These are phyloP conservation scores for Jackrogersella minutella DNA, from an alignment of 495 filamentous ascomycete species.

Conservation along the genomic window DNA sequence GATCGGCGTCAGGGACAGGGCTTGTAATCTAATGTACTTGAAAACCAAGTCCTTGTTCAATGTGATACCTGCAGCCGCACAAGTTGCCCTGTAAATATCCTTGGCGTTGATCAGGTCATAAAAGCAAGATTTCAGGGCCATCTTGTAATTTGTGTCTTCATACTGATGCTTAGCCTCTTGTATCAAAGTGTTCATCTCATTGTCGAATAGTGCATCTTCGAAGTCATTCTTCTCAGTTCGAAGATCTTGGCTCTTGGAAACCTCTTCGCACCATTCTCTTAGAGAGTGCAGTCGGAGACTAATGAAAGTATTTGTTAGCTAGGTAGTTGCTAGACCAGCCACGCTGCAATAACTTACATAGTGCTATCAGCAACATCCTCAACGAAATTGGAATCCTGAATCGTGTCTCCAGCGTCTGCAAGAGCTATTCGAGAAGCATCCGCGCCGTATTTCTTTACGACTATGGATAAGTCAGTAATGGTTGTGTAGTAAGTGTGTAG, in stretches of 20 bases:
- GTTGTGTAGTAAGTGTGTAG: background rate
- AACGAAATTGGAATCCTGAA: constrained; percentile 97
- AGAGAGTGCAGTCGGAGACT: constrained; percentile 79
- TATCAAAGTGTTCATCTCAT: constrained; percentile 89
- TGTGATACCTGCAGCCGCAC: constrained; percentile 73
- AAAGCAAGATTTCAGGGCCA: constrained; percentile 86
- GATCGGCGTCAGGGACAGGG: constrained; percentile 69
- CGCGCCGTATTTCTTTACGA: constrained; percentile 90
- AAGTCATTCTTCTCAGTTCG: constrained; percentile 76
- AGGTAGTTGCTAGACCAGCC: background rate
- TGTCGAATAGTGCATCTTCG: constrained; percentile 89
- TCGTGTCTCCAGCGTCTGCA: constrained; percentile 92
- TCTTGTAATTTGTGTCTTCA: constrained; percentile 83
- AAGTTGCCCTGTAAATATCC: constrained; percentile 88
- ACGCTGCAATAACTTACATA: constrained; percentile 53
- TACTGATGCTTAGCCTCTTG: constrained; percentile 79
- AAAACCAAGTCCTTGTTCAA: constrained; percentile 81
- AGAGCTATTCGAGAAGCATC: constrained; percentile 92
- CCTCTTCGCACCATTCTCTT: constrained; percentile 92
- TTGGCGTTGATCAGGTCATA: constrained; percentile 86
- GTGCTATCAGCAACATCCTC: constrained; percentile 91
- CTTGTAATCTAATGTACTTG: constrained; percentile 88
- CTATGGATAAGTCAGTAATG: constrained; percentile 31
- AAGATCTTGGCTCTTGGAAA: constrained; percentile 71
- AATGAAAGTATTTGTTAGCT: background rate